phyloP scores from a whole-genome alignment of 495 filamentous ascomycete species.

The Terfezia claveryi region DNA sequence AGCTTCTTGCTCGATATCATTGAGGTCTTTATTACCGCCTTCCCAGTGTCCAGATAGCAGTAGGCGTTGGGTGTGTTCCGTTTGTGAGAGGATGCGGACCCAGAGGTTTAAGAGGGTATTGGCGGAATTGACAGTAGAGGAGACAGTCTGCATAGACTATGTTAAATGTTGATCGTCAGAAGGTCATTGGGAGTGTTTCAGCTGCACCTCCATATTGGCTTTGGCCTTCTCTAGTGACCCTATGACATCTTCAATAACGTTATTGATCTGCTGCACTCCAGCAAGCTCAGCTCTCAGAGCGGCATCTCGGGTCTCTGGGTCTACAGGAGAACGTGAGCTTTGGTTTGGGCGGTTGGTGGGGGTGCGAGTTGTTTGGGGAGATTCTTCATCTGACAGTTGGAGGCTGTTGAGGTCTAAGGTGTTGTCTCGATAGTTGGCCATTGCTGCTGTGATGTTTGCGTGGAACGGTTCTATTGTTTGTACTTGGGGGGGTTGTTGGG shows the following conservation, averaged over 20 bases:
- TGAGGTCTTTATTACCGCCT: slow-evolving; percentile 62
- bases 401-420: slow-evolving; percentile 7
- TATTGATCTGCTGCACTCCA: slow-evolving; percentile 61
- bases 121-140: slow-evolving; percentile 63
- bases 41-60: slow-evolving; percentile 79
- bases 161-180: background rate
- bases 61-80: slow-evolving; percentile 86
- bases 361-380: slow-evolving; percentile 17
- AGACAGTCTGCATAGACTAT: slow-evolving; percentile 45
- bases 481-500: too few species aligned
- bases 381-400: slow-evolving; percentile 21
- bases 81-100: slow-evolving; percentile 87
- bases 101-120: slow-evolving; percentile 87
- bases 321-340: slow-evolving; percentile 2
- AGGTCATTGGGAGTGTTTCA: background rate
- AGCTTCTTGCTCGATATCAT: slow-evolving; percentile 60
- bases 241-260: slow-evolving; percentile 66
- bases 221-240: slow-evolving; percentile 58
- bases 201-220: slow-evolving; percentile 68
- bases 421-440: background rate
- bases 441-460: background rate
- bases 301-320: slow-evolving; percentile 48
- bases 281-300: slow-evolving; percentile 57
- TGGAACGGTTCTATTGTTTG: background rate
- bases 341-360: background rate